Conservation (phyloP, 441 rosid genomes). For the Isatis lusitanica region DNA sequence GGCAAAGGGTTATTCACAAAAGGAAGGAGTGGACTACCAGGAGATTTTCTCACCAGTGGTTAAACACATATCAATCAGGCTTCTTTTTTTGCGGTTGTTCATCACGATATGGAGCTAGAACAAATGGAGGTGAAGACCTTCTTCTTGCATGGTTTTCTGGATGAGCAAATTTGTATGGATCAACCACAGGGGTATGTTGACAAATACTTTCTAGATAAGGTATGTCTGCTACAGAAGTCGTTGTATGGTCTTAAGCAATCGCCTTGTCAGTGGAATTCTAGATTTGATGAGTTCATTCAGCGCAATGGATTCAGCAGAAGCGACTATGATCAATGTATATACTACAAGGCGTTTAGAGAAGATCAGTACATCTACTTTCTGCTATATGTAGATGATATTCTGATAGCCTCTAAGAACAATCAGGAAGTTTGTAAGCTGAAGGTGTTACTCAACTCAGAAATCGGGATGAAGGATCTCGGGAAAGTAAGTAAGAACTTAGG, state of each 20-base stretch:
- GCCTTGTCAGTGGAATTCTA: neutral
- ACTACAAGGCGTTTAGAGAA: neutral
- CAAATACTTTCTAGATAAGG: neutral
- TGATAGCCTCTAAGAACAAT: too few relatives aligned
- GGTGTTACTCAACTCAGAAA: neutral
- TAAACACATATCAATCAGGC: neutral
- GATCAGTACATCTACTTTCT: neutral
- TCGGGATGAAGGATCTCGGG: neutral
- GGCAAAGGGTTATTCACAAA: neutral
- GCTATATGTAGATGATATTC: too few relatives aligned
- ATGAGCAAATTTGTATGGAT: neutral
- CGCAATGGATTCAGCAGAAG: neutral
- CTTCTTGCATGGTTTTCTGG: neutral
- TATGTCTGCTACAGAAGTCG: neutral
- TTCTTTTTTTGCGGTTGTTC: neutral
- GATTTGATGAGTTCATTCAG: neutral
- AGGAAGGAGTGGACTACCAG: neutral
- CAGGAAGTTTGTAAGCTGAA: neutral
- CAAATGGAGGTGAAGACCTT: neutral
- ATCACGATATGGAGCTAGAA: neutral
- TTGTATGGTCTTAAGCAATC: neutral
- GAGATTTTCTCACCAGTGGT: neutral
- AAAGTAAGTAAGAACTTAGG: neutral
- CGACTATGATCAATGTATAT: neutral
- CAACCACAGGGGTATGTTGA: neutral